Evolutionary conservation across 2,329 filamentous ascomycete genomes (phyloP).

Genomic region (Aspergillus awamori): DNA sequence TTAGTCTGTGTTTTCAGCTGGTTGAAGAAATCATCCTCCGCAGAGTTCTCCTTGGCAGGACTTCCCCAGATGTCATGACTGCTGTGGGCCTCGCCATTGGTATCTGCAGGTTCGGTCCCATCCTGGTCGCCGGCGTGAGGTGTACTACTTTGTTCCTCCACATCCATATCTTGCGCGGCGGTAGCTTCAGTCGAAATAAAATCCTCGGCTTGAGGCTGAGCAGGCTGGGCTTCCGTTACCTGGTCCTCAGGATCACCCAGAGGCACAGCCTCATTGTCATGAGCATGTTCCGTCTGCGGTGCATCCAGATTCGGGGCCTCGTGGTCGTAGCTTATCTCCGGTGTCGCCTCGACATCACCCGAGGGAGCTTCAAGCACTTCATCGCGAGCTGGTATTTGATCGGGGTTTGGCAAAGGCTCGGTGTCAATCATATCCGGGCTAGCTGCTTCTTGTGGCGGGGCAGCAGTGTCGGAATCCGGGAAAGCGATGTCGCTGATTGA

Average conservation of each 20-base stretch:
- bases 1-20: slow-evolving; percentile 50
- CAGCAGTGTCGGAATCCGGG: slow-evolving; percentile 7
- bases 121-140: slow-evolving; percentile 7
- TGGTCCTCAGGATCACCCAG: neutral
- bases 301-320: neutral
- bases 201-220: slow-evolving; percentile 1
- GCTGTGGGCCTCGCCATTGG: slow-evolving; percentile 19
- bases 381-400: neutral
- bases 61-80: slow-evolving; percentile 48
- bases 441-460: slow-evolving; percentile 17
- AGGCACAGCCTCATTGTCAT: neutral
- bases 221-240: slow-evolving; percentile 1
- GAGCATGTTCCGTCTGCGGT: neutral
- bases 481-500: neutral
- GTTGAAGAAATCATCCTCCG: slow-evolving; percentile 62
- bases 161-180: neutral
- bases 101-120: slow-evolving; percentile 8
- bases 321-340: neutral
- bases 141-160: slow-evolving; percentile 2
- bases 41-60: slow-evolving; percentile 47
- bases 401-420: neutral
- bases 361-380: neutral
- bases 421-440: slow-evolving; percentile 12
- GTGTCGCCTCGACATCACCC: neutral
- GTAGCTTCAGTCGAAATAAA: neutral